Evolutionary conservation across 805 yeast genomes (phyloP).

Genomic region (Hanseniaspora vineae): DNA sequence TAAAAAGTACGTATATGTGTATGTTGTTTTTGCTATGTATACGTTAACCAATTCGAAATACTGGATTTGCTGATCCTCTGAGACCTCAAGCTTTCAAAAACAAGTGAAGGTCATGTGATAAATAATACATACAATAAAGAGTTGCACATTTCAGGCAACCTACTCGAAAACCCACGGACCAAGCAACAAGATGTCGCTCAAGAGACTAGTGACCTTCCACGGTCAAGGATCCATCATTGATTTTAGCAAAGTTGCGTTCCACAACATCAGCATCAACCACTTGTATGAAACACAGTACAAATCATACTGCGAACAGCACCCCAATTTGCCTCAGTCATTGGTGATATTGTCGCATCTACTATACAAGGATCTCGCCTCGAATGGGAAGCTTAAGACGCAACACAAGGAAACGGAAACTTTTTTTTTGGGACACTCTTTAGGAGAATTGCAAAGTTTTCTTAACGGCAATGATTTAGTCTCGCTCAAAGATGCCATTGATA

Average conservation of each 20-base stretch:
- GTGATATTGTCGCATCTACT: neutral
- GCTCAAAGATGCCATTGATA: conserved; percentile 17
- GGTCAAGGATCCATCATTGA: conserved; percentile 23
- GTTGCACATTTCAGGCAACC: no score
- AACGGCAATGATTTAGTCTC: conserved; percentile 15
- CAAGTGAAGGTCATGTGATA: no score
- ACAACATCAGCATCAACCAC: conserved; percentile 9
- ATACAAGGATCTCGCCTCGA: neutral
- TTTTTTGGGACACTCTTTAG: conserved; percentile 24
- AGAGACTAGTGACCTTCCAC: conserved; percentile 19
- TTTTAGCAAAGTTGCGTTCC: conserved; percentile 13
- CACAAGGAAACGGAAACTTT: neutral
- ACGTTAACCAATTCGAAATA: no score
- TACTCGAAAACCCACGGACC: no score
- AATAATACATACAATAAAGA: no score
- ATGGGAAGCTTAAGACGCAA: neutral
- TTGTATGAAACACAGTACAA: conserved; percentile 11
- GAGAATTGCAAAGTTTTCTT: conserved; percentile 21
- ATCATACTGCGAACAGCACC: conserved; percentile 9
- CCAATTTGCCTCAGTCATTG: neutral
- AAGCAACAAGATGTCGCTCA: neutral
- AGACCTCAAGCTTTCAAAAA: no score
- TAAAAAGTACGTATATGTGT: no score
- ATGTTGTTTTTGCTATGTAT: no score
- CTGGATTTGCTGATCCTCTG: no score